Evolutionary conservation across 2,329 filamentous ascomycete genomes (phyloP), one percentile per base, ranked within the genome.

Genomic region (Claviceps sp.): DNA sequence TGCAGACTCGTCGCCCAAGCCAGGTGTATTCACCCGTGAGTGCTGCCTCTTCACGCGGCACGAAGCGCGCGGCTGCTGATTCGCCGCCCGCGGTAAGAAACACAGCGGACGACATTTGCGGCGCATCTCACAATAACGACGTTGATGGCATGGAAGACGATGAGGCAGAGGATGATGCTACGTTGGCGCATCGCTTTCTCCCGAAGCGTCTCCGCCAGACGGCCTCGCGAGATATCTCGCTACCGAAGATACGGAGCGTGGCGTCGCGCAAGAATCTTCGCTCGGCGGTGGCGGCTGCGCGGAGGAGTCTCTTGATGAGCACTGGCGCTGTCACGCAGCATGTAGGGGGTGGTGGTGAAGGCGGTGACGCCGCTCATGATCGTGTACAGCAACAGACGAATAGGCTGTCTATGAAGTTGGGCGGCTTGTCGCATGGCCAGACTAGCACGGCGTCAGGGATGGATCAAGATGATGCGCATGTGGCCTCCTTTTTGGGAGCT

Each of bases 171-270:
- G 51, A 62, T 18, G 46, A 48, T 18, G 52, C 54, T 1, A 52
- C 57, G 18, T 62, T 59, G 50, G 56, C 55, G 55, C 61, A 54
- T 38, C 54, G 52, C 48, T 50, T 56, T 18, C 52, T 57, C 5
- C 64, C 65, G 14, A 66, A 65, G 56, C 78, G 78, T 68, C 65
- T 79, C 48, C 74, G 78, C 52, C 75, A 76, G 65, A 73, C 70
- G 7, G 65, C 72, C 52, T 70, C 71, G n/a, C 65, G 70, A 11
- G 65, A 73, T 55, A 68, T 76, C 54, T 56, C 66, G 50, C 52
- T 63, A 49, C 53, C 66, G 36, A 63, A 63, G 37, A 55, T 71
- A 30, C 64, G 66, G 41, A 61, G 56, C 54, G 59, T 56, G 34
- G 57, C 58, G 30, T 62, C 63, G 55, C 46, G 43, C 41, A 55